Evolutionary conservation across 2,329 filamentous ascomycete genomes (phyloP).

Genomic region (Phaeosphaeria sp.): DNA sequence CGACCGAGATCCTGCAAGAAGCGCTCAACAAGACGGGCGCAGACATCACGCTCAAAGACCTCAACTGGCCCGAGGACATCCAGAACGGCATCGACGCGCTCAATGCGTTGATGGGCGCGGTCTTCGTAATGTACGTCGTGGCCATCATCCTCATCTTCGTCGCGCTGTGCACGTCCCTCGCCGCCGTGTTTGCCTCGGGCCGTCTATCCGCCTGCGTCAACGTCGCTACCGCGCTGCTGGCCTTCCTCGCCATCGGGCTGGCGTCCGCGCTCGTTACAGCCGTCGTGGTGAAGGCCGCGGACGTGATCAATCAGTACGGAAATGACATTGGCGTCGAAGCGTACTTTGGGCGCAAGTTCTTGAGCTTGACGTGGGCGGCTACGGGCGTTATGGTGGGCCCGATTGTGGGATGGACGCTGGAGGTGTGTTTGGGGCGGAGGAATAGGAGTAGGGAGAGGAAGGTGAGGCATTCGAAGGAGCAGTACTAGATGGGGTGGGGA

Average conservation of each 20-base stretch:
- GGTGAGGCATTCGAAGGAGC: neutral
- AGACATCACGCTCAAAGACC: constrained; percentile 58
- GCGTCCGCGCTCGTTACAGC: constrained; percentile 78
- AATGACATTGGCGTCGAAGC: constrained; percentile 58
- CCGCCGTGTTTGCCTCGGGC: constrained; percentile 55
- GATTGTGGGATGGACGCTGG: neutral
- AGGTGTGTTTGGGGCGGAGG: neutral
- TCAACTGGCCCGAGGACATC: constrained; percentile 65
- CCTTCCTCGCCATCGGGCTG: constrained; percentile 68
- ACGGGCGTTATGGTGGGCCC: constrained; percentile 52
- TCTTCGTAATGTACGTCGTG: constrained; percentile 67
- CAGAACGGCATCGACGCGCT: constrained; percentile 61
- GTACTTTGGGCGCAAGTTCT: constrained; percentile 60
- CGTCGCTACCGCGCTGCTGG: constrained; percentile 57
- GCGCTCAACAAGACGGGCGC: constrained; percentile 54
- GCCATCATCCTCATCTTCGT: constrained; percentile 61
- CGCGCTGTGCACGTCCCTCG: constrained; percentile 55
- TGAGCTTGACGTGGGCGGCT: constrained; percentile 67
- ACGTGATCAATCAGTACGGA: constrained; percentile 62
- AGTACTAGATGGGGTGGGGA: no score
- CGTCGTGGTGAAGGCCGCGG: constrained; percentile 60
- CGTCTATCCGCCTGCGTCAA: constrained; percentile 59
- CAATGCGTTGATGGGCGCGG: constrained; percentile 57
- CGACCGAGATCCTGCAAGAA: constrained; percentile 56
- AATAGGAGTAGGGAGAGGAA: neutral